Evolutionary conservation across 2,329 filamentous ascomycete genomes (phyloP).

Genomic region (Ceratocystis colombiana): DNA sequence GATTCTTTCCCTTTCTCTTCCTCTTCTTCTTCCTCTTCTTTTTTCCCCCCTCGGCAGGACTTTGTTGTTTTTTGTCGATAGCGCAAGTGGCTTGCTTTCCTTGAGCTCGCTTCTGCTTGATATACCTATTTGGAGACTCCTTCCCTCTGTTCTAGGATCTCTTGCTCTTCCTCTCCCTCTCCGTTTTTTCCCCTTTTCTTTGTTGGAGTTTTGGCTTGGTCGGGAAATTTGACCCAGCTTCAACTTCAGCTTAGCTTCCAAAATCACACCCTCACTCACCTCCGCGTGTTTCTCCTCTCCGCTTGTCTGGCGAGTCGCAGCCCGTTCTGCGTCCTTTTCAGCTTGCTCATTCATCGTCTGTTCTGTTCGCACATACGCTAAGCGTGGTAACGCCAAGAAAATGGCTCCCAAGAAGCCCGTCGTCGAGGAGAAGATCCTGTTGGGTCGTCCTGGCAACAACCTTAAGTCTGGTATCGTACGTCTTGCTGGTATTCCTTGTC

Average conservation of each 20-base stretch:
- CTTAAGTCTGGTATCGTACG: slow-evolving; percentile 97
- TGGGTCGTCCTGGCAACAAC: slow-evolving; percentile 94
- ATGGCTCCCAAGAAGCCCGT: slow-evolving; percentile 95
- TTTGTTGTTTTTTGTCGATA: slow-evolving; percentile 26
- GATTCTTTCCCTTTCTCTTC: slow-evolving; percentile 15
- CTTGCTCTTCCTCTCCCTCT: slow-evolving; percentile 11
- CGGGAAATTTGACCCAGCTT: slow-evolving; percentile 17
- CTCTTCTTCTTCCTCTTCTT: slow-evolving; percentile 17
- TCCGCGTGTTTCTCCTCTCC: slow-evolving; percentile 42
- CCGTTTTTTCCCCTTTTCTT: neutral
- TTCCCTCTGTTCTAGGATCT: neutral
- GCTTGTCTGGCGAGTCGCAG: slow-evolving; percentile 47
- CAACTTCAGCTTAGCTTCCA: slow-evolving; percentile 18
- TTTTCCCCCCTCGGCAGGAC: slow-evolving; percentile 23
- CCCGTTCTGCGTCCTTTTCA: slow-evolving; percentile 49
- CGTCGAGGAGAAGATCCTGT: slow-evolving; percentile 88
- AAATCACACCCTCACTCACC: slow-evolving; percentile 29
- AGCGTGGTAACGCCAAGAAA: slow-evolving; percentile 45
- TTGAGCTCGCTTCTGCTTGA: neutral
- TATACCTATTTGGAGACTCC: neutral
- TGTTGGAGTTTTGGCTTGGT: slow-evolving; percentile 16
- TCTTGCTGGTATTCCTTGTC: slow-evolving; percentile 15
- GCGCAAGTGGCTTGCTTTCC: slow-evolving; percentile 1
- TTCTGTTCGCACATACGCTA: slow-evolving; percentile 49
- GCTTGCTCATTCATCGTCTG: slow-evolving; percentile 28